Base-by-base conservation (phyloP, 129 eudicot genomes). In the Arctium minus region DNA sequence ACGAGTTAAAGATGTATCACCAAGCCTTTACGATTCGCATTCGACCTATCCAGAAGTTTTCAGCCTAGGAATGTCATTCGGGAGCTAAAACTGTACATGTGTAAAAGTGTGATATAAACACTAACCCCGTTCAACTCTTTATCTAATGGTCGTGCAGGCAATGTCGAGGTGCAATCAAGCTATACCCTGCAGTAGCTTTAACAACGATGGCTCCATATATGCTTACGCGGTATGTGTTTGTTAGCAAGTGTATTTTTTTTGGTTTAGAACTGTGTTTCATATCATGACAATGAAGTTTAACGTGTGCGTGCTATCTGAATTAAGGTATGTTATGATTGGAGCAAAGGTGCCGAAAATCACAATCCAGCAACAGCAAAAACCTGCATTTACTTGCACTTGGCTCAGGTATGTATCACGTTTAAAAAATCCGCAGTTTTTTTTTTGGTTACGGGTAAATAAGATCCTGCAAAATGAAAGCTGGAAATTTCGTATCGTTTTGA, bases 331-430 rank as follows among this genome's bases (percentile, higher is more conserved):
- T 89, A 91, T 84, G 96, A 89, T 77, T 91, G 96, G 96, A 88
- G 96, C 86, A 94, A 94, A 76, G 97, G 97, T 82, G 98, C 98
- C 36, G 98, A 92, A 88, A 94, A 92, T 87, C 97, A 92, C 79
- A 94, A 92, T 73, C 97, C 96, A 74, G 35, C 96, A 56, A 83
- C 94, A 64, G 94, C 97, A 73, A 94, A 94, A 83, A 80, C 96
- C 81, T 37, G 85, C 70, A 91, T 91, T 15, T 92, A 74, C 82
- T 86, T 94, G 78, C 98, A 94, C 84, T 67, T 81, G 78, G 86
- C 96, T 9, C 97, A 91, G 93, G 97, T 94, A 60, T 33, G 97
- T 92, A 68, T 38, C 9, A 22, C 46, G n/a, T 9, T 46, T n/a
- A 70, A 40, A 77, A 70, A 77, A 70, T 22, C 13, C 29, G 8